Base-by-base conservation (phyloP, 225 moss, liverwort and hornwort species). In the Polytrichum formosum region DNA sequence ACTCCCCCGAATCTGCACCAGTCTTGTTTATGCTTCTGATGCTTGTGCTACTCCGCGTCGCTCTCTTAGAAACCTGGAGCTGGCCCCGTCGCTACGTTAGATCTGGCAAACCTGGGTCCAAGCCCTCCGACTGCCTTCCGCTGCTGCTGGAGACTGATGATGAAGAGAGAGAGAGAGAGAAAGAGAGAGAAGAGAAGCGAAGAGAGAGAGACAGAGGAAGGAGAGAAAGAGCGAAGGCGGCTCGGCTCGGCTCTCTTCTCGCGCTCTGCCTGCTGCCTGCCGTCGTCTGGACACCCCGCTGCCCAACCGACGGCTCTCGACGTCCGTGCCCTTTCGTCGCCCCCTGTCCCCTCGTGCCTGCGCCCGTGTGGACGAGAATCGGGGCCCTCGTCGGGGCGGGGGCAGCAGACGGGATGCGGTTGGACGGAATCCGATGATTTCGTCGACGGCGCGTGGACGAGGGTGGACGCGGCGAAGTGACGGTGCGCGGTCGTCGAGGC, bases 201-300 rank as follows among this genome's bases (percentile, higher is more conserved):
- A 20, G 56, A 56, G 18, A 18, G 19, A n/a, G n/a, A 56, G 56
- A 56, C 26, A 26, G 26, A 26, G 26, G 19, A 56, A 19, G 6
- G 22, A 8, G 23, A 21, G 21, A 20, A 6, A 21, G 21, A 58
- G 25, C 16, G n/a, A 6, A 63, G 62, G 62, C 62, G 62, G 62
- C 62, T 63, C 62, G 62, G 62, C 62, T 63, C 62, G 62, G 62
- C 62, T 63, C 62, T 23, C 25, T 26, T 63, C 62, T 26, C 62
- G 46, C 46, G 16, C 46, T 46, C 35, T 35, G 35, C 35, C 35
- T 35, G 35, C 35, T 46, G 46, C 46, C 46, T 46, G 46, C 46
- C 46, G 46, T 46, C 46, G 46, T 16, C 46, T 35, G 35, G 9
- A 8, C 33, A 33, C 35, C 6, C 31, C 8, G 8, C 35, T 35